Percentiles rank a stretch among this genome's conserved stretches.
These are phyloP conservation scores for Pharnaceum exiguum DNA, from an alignment of 148 eudicot genomes.

Conservation along the genomic window DNA sequence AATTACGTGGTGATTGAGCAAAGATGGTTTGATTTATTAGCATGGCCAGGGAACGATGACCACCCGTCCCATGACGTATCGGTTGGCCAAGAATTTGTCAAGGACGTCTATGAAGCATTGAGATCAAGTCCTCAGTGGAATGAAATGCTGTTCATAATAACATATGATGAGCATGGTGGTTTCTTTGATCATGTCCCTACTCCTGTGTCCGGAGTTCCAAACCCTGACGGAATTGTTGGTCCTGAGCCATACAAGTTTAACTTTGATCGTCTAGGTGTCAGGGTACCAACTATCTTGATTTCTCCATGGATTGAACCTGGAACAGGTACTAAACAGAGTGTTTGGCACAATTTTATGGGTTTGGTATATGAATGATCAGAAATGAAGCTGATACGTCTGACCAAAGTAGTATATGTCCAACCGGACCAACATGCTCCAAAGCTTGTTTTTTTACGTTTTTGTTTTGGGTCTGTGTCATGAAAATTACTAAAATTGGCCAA, in stretches of 20 bases:
- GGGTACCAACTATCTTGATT: constrained; percentile 70
- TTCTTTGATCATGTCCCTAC: constrained; percentile 80
- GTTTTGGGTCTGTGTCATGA: too few species aligned
- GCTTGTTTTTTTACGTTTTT: too few species aligned
- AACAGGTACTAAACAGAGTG: constrained; percentile 35
- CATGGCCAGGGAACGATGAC: constrained; percentile 49
- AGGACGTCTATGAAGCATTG: constrained; percentile 68
- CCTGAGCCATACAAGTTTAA: constrained; percentile 52
- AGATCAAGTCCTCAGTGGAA: constrained; percentile 88
- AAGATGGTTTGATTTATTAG: constrained; percentile 32
- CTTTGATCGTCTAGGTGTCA: constrained; percentile 76
- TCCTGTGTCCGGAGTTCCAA: constrained; percentile 60
- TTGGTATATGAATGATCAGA: too few species aligned
- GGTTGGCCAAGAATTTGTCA: constrained; percentile 63
- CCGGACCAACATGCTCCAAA: too few species aligned
- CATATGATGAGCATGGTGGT: constrained; percentile 90
- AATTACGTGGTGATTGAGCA: constrained; percentile 55
- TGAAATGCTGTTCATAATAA: constrained; percentile 54
- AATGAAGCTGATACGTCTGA: too few species aligned
- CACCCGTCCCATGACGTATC: constrained; percentile 69
- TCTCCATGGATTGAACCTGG: constrained; percentile 83
- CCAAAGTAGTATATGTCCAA: too few species aligned
- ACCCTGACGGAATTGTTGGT: constrained; percentile 61
- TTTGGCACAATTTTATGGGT: background rate
- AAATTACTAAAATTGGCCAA: too few species aligned